A percentile compares a stretch with the other conserved stretches of the same genome.
Conservation (phyloP, 1,284 basidiomycete genomes). For the Heterobasidion occidentale region DNA sequence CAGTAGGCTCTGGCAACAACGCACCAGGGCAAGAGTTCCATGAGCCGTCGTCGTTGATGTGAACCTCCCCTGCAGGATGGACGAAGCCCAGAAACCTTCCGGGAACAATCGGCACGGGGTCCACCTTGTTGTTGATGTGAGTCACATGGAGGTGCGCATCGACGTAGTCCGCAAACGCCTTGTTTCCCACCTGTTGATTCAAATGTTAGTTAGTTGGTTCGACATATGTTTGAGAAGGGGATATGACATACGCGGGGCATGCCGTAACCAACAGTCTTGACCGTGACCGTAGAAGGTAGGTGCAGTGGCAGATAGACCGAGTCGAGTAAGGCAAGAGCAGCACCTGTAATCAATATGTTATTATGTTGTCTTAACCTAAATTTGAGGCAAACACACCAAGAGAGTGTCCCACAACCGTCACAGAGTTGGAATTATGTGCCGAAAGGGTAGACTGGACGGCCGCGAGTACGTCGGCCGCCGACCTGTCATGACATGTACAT, state of each 20-base stretch:
- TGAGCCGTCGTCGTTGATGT: conserved; percentile 13
- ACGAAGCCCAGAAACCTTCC: conserved; percentile 19
- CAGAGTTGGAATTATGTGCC: conserved; percentile 17
- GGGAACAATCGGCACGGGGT: conserved; percentile 23
- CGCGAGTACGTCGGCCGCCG: conserved; percentile 25
- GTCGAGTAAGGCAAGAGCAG: conserved; percentile 39
- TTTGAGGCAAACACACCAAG: conserved; percentile 20
- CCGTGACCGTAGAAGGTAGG: conserved; percentile 24
- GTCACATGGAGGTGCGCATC: conserved; percentile 26
- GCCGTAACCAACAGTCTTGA: conserved; percentile 36
- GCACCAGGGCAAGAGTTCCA: conserved; percentile 10
- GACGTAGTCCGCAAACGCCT: conserved; percentile 51
- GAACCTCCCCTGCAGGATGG: conserved; percentile 22
- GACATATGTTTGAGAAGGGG: conserved; percentile 3
- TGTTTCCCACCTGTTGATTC: conserved; percentile 37
- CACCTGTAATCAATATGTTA: conserved; percentile 19
- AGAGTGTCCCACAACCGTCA: conserved; percentile 32
- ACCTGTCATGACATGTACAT: conserved; percentile 12
- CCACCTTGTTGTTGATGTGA: conserved; percentile 20
- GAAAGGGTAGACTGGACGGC: conserved; percentile 27
- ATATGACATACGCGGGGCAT: conserved; percentile 37
- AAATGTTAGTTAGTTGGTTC: conserved; percentile 5
- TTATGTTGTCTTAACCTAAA: neutral
- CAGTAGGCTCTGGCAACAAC: neutral
- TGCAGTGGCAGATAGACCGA: conserved; percentile 37